Base-by-base conservation (phyloP, 441 rosid genomes). In the Mallotus japonicus region DNA sequence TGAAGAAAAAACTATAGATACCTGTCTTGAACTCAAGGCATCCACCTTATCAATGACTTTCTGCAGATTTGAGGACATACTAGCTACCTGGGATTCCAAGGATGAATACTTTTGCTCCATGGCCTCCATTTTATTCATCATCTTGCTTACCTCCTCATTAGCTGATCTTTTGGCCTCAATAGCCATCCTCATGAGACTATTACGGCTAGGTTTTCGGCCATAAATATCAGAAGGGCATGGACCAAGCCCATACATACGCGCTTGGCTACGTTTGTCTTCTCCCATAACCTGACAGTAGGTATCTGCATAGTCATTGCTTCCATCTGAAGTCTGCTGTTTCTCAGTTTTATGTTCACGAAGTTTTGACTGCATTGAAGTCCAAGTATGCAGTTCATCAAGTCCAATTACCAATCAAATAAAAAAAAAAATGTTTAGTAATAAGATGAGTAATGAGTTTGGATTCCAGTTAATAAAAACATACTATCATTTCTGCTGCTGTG, bases 241-340 rank as follows among this genome's bases (percentile, higher is more conserved):
- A 54, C 80, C 80, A 75, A 77, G 49, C 37, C 82, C 81, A 69
- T 59, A 68, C 70, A 76, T 62, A 50, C 56, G 77, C 37, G 75
- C 75, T 54, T 37, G 70, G 54, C 57, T 34, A 46, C 19, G 5
- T 69, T 57, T 79, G 56, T 75, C 82, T 70, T 64, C 72, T 71
- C 82, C 87, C 82, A 84, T 77, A 34, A 77, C 84, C 75, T 81
- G 75, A 54, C 62, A 70, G 40, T 59, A 84, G 42, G 83, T 72
- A 74, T 84, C 87, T 17, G 70, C 77, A 32, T 64, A 50, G 13
- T 69, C 82, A 64, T 61, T 56, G 40, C 81, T 70, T 51, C 68
- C 68, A 55, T 71, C 60, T 47, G 77, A 71, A 59, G 47, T 49
- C 60, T 62, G 73, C 65, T 63, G 73, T 65, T 71, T 79, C 72